Base-by-base conservation (phyloP, 2,329 filamentous ascomycete species). In the Aurifilum marmelostoma region DNA sequence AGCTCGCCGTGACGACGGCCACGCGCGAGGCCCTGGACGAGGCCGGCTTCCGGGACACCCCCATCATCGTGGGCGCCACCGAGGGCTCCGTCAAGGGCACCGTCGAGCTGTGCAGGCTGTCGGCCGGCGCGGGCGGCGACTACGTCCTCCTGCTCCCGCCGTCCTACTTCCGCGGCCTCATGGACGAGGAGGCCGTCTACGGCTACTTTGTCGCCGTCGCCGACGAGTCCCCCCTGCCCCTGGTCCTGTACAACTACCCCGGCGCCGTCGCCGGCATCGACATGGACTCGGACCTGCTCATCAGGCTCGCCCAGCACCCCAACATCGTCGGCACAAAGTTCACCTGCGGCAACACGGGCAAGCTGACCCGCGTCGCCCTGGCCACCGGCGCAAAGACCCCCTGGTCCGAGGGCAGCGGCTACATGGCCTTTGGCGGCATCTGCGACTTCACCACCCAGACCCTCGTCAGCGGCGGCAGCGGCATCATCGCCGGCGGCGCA, bases 281-380 rank as follows among this genome's bases (percentile, higher is more conserved):
- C 79, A 91, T 97, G 88, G 92, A 96, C 84, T 94, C 91, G 69
- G 93, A 97, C 78, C 85, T 95, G 70, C 87, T 97, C 75, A 93
- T 96, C 82, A 87, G 86, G 77, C 87, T 97, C 50, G 91, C 91
- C 59, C 82, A 89, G 77, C 93, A 97, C 81, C 88, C 89, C 73
- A 97, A 97, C 81, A 93, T 97, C 75, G 83, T 94, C 72, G 93
- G 93, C 72, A 94, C 92, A 67, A 97, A 97, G 80, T 97, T 97
- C 84, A 97, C 93, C 54, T 97, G 93, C 78, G 93, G 92, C 73
- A 96, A 93, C 83, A 96, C 92, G 0, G 93, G 93, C 72, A 97
- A 97, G 82, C 86, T 97, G 73, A 95, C 93, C 16, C 89, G 93
- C 41, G 92, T 97, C 5, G 92, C 93, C 8, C 80, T 86, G 18